Evolutionary conservation across 2,329 filamentous ascomycete species (phyloP), one percentile per base, ranked within the genome.

Genomic region (Botryotinia globosa): DNA sequence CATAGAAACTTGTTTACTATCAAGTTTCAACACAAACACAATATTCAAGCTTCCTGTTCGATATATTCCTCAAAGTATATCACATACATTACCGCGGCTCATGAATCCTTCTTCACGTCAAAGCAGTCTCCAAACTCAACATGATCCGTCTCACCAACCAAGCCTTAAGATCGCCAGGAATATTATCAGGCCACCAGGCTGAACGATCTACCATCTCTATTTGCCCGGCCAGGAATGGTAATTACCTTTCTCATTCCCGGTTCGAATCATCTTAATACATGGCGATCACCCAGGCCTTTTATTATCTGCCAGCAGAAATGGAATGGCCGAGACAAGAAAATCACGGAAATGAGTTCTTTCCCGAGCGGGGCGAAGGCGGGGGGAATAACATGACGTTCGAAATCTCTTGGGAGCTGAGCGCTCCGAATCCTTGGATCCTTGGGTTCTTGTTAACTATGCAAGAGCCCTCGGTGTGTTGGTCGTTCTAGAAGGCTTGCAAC

Each of bases 281-380:
- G 37, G 45, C 29, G 62, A 64, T 64, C 45, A 67, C 14, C 20
- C 62, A 48, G 20, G 32, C 25, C n/a, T 16, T 42, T 32, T 5
- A 22, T 22, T 56, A 32, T 8, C 20, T 54, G 34, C 64, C 37
- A 54, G 45, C 16, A 39, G 25, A 39, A 54, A 67, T 67, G 65
- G 65, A 68, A 56, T 18, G 65, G 37, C 48, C 65, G 34, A 56
- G 48, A 42, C 34, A 56, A 44, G 39, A 29, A 29, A 42, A 54
- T n/a, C 16, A n/a, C 44, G 48, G 34, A 68, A 67, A 67, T 67
- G 65, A 56, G 32, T 32, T 42, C 10, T 34, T 56, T 67, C 48
- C 34, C 48, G 34, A 32, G 25, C 25, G 51, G 63, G 10, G 20
- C 29, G 20, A n/a, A 63, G 25, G 29, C 37, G 25, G n/a, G 18